These are phyloP conservation scores for Purshia tridentata DNA, from an alignment of 306 rosid genomes.

Conservation along the genomic window DNA sequence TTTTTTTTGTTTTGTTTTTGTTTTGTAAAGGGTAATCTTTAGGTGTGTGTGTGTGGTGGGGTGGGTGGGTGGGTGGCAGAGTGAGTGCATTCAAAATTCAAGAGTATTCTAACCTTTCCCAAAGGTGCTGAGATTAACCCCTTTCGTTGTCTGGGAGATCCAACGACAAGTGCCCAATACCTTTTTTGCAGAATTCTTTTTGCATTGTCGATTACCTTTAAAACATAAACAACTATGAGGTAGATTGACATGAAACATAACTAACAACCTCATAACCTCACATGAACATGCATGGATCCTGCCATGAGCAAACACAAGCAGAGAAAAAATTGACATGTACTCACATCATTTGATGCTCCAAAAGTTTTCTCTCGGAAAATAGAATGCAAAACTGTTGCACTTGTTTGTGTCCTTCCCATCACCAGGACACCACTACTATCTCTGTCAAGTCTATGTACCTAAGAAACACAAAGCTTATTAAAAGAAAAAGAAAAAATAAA, in stretches of 20 bases:
- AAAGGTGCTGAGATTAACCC: conserved; percentile 74
- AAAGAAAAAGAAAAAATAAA: not conserved
- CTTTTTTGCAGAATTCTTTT: conserved; percentile 60
- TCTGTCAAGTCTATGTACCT: conserved; percentile 91
- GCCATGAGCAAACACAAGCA: conserved; percentile 12
- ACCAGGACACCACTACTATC: conserved; percentile 85
- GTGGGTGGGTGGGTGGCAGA: not conserved
- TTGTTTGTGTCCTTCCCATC: conserved; percentile 85
- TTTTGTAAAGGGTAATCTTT: not conserved
- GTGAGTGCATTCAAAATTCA: not conserved
- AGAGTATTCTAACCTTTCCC: conserved; percentile 64
- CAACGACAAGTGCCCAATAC: conserved; percentile 90
- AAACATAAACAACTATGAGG: conserved; percentile 18
- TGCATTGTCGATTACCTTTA: conserved; percentile 36
- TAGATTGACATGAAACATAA: conserved; percentile 8
- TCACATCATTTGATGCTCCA: conserved; percentile 61
- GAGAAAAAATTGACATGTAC: conserved; percentile 19
- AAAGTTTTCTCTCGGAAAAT: conserved; percentile 81
- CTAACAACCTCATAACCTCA: conserved; percentile 3
- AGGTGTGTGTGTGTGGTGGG: not conserved
- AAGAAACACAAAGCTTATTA: conserved; percentile 13
- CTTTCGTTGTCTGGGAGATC: conserved; percentile 66
- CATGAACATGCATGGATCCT: not conserved
- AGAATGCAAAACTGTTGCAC: conserved; percentile 75
- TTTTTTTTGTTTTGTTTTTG: not conserved